Evolutionary conservation across 805 yeast species (phyloP).

Genomic region (Ogataea parapolymorpha): DNA sequence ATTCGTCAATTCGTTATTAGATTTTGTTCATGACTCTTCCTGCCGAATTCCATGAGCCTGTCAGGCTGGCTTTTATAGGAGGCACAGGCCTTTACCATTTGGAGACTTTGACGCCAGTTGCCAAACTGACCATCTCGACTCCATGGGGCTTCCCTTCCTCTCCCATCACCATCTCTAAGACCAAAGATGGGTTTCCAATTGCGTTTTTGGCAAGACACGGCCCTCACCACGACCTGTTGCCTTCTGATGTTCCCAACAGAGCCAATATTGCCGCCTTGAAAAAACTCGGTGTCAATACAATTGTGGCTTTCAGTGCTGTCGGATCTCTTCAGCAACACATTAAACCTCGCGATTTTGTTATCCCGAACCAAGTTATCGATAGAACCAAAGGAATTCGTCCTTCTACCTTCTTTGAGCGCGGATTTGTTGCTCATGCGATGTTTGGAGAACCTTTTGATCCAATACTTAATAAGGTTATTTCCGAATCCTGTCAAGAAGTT

Average conservation of each 20-base stretch:
- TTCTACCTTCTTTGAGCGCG: slow-evolving; percentile 84
- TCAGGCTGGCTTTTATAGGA: slow-evolving; percentile 86
- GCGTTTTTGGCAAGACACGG: slow-evolving; percentile 98
- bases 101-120: slow-evolving; percentile 79
- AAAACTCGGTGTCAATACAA: slow-evolving; percentile 78
- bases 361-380: slow-evolving; percentile 94
- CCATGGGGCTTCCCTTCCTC: slow-evolving; percentile 99
- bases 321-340: slow-evolving; percentile 90
- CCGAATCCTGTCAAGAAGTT: slow-evolving; percentile 50
- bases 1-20: not conserved
- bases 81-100: slow-evolving; percentile 97
- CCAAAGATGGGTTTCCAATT: slow-evolving; percentile 72
- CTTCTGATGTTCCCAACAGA: slow-evolving; percentile 85
- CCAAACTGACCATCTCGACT: slow-evolving; percentile 74
- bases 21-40: slow-evolving; percentile 14
- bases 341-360: slow-evolving; percentile 92
- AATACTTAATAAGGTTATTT: slow-evolving; percentile 62
- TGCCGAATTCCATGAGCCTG: slow-evolving; percentile 53
- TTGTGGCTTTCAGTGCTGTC: slow-evolving; percentile 92
- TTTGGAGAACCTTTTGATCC: slow-evolving; percentile 96
- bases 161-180: slow-evolving; percentile 85
- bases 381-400: slow-evolving; percentile 94
- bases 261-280: slow-evolving; percentile 97
- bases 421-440: slow-evolving; percentile 95
- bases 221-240: slow-evolving; percentile 79